These are phyloP conservation scores for Colletotrichum neosansevieriae DNA, from an alignment of 2,329 filamentous ascomycete genomes.

Conservation along the genomic window DNA sequence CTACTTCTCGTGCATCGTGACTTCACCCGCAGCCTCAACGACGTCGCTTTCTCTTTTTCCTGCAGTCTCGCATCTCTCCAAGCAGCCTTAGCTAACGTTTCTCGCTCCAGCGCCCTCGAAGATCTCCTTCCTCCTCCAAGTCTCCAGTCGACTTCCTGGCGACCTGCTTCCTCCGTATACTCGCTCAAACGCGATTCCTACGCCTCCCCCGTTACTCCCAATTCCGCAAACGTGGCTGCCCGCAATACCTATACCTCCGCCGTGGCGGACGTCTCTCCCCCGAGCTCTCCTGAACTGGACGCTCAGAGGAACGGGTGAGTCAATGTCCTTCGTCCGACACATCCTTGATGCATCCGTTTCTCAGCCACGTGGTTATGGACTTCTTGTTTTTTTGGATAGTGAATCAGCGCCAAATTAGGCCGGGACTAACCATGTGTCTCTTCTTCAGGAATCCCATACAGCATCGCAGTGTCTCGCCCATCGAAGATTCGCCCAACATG, in stretches of 20 bases:
- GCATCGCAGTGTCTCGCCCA: conserved; percentile 62
- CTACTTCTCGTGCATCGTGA: conserved; percentile 16
- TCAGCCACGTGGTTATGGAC: conserved; percentile 27
- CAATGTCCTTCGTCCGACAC: background rate
- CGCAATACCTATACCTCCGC: conserved; percentile 31
- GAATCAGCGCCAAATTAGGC: conserved; percentile 4
- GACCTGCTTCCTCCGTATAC: conserved; percentile 40
- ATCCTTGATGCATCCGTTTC: conserved; percentile 26
- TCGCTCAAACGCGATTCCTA: conserved; percentile 26
- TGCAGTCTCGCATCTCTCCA: conserved; percentile 1
- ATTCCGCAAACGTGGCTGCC: conserved; percentile 42
- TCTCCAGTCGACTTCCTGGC: conserved; percentile 23
- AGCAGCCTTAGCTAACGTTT: conserved; percentile 17
- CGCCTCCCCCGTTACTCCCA: conserved; percentile 34
- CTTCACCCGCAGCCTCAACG: conserved; percentile 17
- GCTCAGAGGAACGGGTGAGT: conserved; percentile 57
- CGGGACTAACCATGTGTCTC: conserved; percentile 40
- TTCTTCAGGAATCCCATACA: conserved; percentile 24
- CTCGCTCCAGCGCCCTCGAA: conserved; percentile 31
- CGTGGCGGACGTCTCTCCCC: conserved; percentile 63
- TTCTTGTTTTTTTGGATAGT: conserved; percentile 13
- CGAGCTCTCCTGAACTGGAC: conserved; percentile 66
- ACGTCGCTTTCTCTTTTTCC: background rate
- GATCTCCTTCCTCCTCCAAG: conserved; percentile 26
- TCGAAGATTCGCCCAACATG: conserved; percentile 59